Base-by-base conservation (phyloP, 2,329 filamentous ascomycete genomes). In the Pseudogymnoascus sp. region DNA sequence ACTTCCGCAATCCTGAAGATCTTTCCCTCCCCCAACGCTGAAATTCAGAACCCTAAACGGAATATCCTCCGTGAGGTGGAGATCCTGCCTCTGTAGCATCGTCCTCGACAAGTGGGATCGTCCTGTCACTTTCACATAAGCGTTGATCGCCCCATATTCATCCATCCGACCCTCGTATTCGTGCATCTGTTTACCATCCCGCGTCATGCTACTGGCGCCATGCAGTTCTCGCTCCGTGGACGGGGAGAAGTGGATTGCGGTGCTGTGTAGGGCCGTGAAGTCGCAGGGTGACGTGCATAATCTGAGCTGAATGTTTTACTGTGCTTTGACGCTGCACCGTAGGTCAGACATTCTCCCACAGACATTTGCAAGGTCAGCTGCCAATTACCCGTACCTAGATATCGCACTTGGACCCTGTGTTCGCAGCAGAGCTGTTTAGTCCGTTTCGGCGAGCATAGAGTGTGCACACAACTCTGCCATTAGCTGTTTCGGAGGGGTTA, bases 111-210 rank as follows among this genome's bases (percentile, higher is more conserved):
- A 53, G 15, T 53, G 46, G 46, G 46, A 53, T 53, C 46, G 46
- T 53, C 46, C 46, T 53, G 46, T 53, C 46, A 53, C 46, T 53
- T 53, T 31, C 26, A 53, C n/a, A 53, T 17, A 53, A 53, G 46
- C 46, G 46, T 53, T 53, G 26, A 53, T 53, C 46, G 23, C 46
- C 46, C 46, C 46, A 53, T 53, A 53, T 53, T 31, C 46, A 17
- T 53, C 26, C 26, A 29, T 17, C 31, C n/a, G 15, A 31, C 46
- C 44, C 23, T 53, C 46, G 46, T 53, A 53, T 53, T 31, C 15
- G n/a, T 29, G 26, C 15, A 29, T 31, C 46, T 53, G 26, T 53
- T 53, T 53, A 31, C 23, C 7, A 53, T 31, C 46, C 23, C 15
- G 26, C 26, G 26, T 31, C 26, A 31, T 29, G 26, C 46, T 31